Percentiles rank a stretch among this genome's conserved stretches.
Evolutionary conservation across 345 rosid species (phyloP).

Genomic region (Luvunga scandens): DNA sequence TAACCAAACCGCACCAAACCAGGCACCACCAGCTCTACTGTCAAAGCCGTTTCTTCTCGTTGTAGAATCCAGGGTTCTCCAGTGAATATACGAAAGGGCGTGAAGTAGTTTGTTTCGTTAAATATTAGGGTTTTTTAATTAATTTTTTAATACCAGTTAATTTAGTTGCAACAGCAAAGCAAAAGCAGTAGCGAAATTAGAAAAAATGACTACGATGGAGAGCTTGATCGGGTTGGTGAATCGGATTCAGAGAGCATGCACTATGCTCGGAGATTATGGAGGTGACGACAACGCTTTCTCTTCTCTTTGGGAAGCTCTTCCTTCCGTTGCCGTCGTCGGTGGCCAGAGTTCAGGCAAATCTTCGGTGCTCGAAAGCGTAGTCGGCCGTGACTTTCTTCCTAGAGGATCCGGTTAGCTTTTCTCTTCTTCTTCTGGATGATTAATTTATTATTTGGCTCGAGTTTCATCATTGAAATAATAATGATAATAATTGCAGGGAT

Average conservation of each 20-base stretch:
- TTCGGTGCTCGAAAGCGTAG: constrained; percentile 95
- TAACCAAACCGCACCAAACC: no score
- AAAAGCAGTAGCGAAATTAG: not conserved
- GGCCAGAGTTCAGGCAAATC: constrained; percentile 99
- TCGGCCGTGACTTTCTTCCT: constrained; percentile 94
- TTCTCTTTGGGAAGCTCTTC: constrained; percentile 98
- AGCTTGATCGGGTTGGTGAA: constrained; percentile 87
- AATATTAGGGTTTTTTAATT: not conserved
- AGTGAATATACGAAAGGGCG: not conserved
- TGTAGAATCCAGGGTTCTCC: constrained; percentile 3
- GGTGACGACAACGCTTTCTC: constrained; percentile 67
- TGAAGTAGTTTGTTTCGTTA: no score
- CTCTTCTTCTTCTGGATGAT: not conserved
- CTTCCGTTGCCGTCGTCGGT: constrained; percentile 84
- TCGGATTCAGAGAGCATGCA: constrained; percentile 91
- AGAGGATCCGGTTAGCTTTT: constrained; percentile 81
- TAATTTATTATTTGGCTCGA: not conserved
- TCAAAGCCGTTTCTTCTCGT: not conserved
- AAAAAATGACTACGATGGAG: constrained; percentile 85
- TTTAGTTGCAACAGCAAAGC: not conserved
- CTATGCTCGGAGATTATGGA: constrained; percentile 89
- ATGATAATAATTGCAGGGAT: constrained; percentile 49
- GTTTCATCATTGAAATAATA: not conserved
- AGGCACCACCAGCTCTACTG: not conserved
- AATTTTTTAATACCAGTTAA: not conserved